Conservation (phyloP, 2,329 filamentous ascomycete species). For the Diaporthe vexans region DNA sequence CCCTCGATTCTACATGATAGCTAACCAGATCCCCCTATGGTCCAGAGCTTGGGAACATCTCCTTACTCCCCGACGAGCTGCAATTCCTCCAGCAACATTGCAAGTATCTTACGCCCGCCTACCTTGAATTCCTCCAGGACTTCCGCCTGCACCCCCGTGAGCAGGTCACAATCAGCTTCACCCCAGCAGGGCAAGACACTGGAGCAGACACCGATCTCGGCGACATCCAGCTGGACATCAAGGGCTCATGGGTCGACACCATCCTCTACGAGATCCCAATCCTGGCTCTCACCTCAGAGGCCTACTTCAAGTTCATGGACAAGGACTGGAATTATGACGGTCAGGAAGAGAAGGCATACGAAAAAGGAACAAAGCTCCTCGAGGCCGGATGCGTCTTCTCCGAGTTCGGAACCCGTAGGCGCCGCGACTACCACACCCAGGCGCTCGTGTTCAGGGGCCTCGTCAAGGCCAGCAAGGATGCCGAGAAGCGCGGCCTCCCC, state of each 20-base stretch:
- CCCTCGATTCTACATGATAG: too few relatives aligned
- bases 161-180: slow-evolving; percentile 82
- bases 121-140: slow-evolving; percentile 84
- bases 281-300: slow-evolving; percentile 91
- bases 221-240: slow-evolving; percentile 81
- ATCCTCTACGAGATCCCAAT: slow-evolving; percentile 98
- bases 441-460: slow-evolving; percentile 91
- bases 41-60: slow-evolving; percentile 84
- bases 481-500: slow-evolving; percentile 71
- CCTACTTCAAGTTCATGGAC: slow-evolving; percentile 98
- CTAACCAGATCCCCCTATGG: not conserved
- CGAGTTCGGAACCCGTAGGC: slow-evolving; percentile 91
- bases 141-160: slow-evolving; percentile 87
- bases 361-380: slow-evolving; percentile 83
- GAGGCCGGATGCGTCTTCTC: slow-evolving; percentile 90
- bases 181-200: slow-evolving; percentile 66
- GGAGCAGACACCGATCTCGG: slow-evolving; percentile 77
- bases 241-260: slow-evolving; percentile 91
- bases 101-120: slow-evolving; percentile 82
- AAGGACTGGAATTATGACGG: slow-evolving; percentile 90
- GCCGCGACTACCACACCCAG: slow-evolving; percentile 95
- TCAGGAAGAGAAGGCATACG: slow-evolving; percentile 86
- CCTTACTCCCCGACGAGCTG: slow-evolving; percentile 83
- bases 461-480: slow-evolving; percentile 82
- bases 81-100: slow-evolving; percentile 84